phyloP scores from a whole-genome alignment of 2,329 filamentous ascomycete genomes.

The Monosporascus ibericus region DNA sequence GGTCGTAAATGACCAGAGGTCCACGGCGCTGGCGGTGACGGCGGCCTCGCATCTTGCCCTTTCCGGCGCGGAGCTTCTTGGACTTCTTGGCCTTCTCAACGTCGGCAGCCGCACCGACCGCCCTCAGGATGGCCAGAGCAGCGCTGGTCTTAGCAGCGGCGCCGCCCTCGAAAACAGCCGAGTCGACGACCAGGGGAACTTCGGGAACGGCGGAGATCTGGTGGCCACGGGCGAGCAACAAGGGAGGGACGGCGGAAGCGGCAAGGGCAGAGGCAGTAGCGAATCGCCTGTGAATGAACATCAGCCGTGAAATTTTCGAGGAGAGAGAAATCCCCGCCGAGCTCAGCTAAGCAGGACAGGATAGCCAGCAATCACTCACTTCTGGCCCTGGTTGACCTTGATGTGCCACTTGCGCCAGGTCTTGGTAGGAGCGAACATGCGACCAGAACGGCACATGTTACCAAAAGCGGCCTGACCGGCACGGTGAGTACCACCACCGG shows the following conservation, averaged over 20 bases:
- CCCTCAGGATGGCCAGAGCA: constrained; percentile 81
- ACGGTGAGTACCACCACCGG: constrained; percentile 99
- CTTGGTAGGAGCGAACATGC: constrained; percentile 99
- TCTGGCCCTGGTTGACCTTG: constrained; percentile 99
- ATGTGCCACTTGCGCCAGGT: constrained; percentile 99
- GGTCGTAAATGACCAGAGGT: constrained; percentile 95
- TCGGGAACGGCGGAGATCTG: constrained; percentile 86
- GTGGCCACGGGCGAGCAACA: constrained; percentile 96
- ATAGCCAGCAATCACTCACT: constrained; percentile 48
- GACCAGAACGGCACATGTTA: constrained; percentile 99
- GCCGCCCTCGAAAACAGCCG: constrained; percentile 74
- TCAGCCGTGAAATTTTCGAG: constrained; percentile 7
- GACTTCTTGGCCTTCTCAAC: constrained; percentile 94
- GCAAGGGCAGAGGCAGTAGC: constrained; percentile 95
- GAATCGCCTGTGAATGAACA: constrained; percentile 67
- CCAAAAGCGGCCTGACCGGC: constrained; percentile 99
- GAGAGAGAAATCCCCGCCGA: neutral
- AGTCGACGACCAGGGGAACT: constrained; percentile 95
- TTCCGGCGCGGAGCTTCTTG: constrained; percentile 95
- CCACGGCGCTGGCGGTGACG: constrained; percentile 97
- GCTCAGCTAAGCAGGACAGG: neutral
- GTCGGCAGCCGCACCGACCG: constrained; percentile 83
- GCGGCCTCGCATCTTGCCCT: constrained; percentile 97
- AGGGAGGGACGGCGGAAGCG: constrained; percentile 89
- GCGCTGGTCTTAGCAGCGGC: constrained; percentile 82